A percentile compares a stretch with the other conserved stretches of the same genome.
Conservation (phyloP, 768 basidiomycete genomes). For the Agrocybe praecox region DNA sequence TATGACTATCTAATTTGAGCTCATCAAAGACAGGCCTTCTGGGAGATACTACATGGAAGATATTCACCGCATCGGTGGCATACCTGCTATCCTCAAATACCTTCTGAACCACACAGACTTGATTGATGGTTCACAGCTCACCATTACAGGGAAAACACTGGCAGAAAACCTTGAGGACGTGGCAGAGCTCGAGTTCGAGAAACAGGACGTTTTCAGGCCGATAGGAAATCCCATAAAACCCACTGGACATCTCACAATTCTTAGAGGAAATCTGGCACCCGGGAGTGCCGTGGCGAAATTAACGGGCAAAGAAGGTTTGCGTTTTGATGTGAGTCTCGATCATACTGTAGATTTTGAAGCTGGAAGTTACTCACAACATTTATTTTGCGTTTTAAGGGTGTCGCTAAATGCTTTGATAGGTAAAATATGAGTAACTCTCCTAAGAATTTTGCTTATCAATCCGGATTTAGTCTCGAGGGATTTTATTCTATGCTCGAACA, state of each 20-base stretch:
- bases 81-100: constrained; percentile 85
- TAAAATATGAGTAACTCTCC: constrained; percentile 27
- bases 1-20: background rate
- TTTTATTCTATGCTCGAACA: constrained; percentile 76
- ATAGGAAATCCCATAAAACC: constrained; percentile 82
- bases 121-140: constrained; percentile 82
- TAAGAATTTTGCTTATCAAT: background rate
- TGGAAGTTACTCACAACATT: too few species aligned
- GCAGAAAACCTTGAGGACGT: constrained; percentile 86
- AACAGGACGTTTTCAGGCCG: constrained; percentile 75
- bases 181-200: constrained; percentile 65
- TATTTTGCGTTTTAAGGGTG: constrained; percentile 47
- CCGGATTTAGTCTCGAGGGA: constrained; percentile 52
- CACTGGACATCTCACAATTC: constrained; percentile 85
- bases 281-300: constrained; percentile 89
- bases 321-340: constrained; percentile 63
- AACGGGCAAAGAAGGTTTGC: constrained; percentile 89
- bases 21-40: constrained; percentile 56
- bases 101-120: constrained; percentile 76
- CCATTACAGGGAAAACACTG: constrained; percentile 90
- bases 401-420: constrained; percentile 80
- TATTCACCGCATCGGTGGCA: constrained; percentile 82
- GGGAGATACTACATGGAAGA: constrained; percentile 92
- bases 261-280: constrained; percentile 89
- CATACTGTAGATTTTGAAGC: too few species aligned